Conservation (phyloP, 2,329 filamentous ascomycete genomes). For the Metarhizium guizhouense region DNA sequence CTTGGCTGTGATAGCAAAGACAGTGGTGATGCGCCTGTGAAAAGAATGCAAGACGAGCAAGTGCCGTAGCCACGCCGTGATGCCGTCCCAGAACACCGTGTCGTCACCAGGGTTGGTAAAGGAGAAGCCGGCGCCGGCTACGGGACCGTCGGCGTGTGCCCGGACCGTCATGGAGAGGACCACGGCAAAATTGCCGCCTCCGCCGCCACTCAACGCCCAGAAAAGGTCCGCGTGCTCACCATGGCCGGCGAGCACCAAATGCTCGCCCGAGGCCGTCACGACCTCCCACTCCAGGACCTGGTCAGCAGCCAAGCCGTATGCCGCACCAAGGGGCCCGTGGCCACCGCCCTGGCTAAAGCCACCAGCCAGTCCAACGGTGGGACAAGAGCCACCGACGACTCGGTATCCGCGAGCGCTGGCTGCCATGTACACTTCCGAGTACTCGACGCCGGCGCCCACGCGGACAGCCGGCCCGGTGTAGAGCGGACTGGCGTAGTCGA, state of each 20-base stretch:
- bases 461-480: slow-evolving; percentile 45
- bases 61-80: no score
- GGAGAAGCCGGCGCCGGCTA: slow-evolving; percentile 34
- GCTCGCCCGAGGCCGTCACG: slow-evolving; percentile 23
- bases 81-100: no score
- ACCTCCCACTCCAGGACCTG: slow-evolving; percentile 48
- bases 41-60: no score
- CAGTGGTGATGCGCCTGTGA: no score
- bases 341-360: slow-evolving; percentile 55
- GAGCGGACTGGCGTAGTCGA: slow-evolving; percentile 28
- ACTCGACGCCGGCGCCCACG: slow-evolving; percentile 44
- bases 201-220: slow-evolving; percentile 54
- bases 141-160: slow-evolving; percentile 33
- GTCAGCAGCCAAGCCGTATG: slow-evolving; percentile 51
- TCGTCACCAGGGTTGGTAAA: slow-evolving; percentile 26
- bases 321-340: slow-evolving; percentile 41
- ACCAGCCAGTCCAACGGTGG: slow-evolving; percentile 47
- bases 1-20: no score
- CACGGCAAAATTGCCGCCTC: slow-evolving; percentile 49
- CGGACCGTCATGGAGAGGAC: slow-evolving; percentile 47
- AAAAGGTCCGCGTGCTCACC: slow-evolving; percentile 39
- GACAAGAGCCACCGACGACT: slow-evolving; percentile 46
- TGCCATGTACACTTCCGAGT: slow-evolving; percentile 33
- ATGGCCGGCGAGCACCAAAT: no score
- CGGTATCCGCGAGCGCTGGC: slow-evolving; percentile 36